Evolutionary conservation across 164 flowering plant species (phyloP), one percentile per base, ranked within the genome.

Genomic region (Aristolochia contorta): DNA sequence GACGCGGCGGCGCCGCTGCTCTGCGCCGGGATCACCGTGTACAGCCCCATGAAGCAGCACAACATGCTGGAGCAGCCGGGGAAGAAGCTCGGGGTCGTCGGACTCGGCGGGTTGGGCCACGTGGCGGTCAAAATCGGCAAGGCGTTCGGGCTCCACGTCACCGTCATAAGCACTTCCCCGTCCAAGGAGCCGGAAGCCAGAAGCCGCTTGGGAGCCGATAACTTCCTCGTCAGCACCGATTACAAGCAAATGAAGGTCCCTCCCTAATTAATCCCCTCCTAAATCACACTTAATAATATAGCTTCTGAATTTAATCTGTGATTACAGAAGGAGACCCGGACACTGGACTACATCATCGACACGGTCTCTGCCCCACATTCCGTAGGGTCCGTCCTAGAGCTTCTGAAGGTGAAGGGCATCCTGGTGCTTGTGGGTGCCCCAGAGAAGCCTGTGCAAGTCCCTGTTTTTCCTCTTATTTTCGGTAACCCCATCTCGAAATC

Each of bases 101-200:
- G 97, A 0, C 74, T 90, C 0, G 97, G 95, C 0, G 97, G 95
- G 0, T 72, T 90, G 0, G 95, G 97, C 1, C 95, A 86, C 48
- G 62, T 89, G 0, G 94, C 88, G 0, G 83, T 85, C 21, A 89
- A 87, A 69, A 77, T 89, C 22, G 94, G 76, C 0, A 89, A 87
- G 78, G 90, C 89, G 0, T 82, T 85, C 16, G 91, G 88, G 3
- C 84, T 72, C 68, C 86, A 90, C 21, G 95, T 87, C 0, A 87
- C 95, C 0, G 83, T 87, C 33, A 85, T 90, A 19, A 90, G 95
- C 76, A 80, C 92, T 54, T 84, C 90, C 37, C 77, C 85, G 0
- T 75, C 80, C 1, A 90, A 87, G 68, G 84, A 82, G 60, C 47
- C 55, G 14, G 97, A 87, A 63, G 90, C 97, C 24, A 76, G 46